phyloP scores from a whole-genome alignment of 2,329 filamentous ascomycete species.

The Microcyclosporella mali region DNA sequence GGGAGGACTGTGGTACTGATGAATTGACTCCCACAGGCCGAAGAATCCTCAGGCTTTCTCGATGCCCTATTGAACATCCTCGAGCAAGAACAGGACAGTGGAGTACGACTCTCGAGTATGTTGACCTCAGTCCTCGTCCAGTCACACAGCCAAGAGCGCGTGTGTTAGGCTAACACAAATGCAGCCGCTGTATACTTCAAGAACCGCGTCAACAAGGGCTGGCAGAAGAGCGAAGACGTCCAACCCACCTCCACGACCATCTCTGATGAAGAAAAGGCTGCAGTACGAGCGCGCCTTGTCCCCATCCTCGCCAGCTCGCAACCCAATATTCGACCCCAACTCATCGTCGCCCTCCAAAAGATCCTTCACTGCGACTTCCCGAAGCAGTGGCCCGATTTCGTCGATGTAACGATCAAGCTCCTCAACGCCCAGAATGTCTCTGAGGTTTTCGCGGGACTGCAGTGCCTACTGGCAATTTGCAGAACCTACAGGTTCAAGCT shows the following conservation, averaged over 20 bases:
- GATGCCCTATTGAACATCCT: slow-evolving; percentile 87
- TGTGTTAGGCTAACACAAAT: slow-evolving; percentile 9
- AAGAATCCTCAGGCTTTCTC: slow-evolving; percentile 82
- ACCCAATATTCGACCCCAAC: slow-evolving; percentile 79
- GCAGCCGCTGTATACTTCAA: slow-evolving; percentile 95
- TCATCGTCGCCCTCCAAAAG: slow-evolving; percentile 90
- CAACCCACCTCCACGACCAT: slow-evolving; percentile 51
- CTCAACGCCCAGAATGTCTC: slow-evolving; percentile 78
- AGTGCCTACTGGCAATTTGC: slow-evolving; percentile 91
- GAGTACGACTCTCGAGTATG: slow-evolving; percentile 80
- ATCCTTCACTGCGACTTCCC: slow-evolving; percentile 96
- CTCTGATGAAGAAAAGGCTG: slow-evolving; percentile 83
- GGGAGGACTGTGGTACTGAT: slow-evolving; percentile 9
- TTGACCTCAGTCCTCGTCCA: not conserved
- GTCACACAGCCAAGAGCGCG: slow-evolving; percentile 2
- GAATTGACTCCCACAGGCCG: slow-evolving; percentile 55
- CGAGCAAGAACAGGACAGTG: slow-evolving; percentile 77
- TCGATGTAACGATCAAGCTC: slow-evolving; percentile 85
- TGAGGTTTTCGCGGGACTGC: slow-evolving; percentile 85
- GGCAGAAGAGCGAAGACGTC: slow-evolving; percentile 71
- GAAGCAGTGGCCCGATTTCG: slow-evolving; percentile 85
- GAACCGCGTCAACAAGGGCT: slow-evolving; percentile 90
- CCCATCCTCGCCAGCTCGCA: slow-evolving; percentile 72
- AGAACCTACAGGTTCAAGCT: slow-evolving; percentile 92
- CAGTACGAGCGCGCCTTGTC: slow-evolving; percentile 80